Base-by-base conservation (phyloP, 306 rosid genomes). In the Fagus sylvatica region DNA sequence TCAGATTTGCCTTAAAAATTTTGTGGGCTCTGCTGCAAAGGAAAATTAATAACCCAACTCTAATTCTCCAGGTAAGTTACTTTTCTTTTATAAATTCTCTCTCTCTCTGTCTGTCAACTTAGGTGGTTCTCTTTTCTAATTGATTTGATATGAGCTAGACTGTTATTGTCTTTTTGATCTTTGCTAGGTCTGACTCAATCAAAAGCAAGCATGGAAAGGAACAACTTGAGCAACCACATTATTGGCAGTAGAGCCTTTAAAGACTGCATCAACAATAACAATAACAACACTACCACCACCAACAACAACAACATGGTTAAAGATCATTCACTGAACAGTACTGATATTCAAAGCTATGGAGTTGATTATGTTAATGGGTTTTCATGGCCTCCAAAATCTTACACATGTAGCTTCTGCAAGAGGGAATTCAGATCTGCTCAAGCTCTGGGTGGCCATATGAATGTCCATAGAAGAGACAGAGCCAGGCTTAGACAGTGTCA, bases 401-500 rank as follows among this genome's bases (percentile, higher is more conserved):
- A 94, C 88, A 74, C 88, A 2, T 94, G 98, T 73, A 89, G 89
- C 81, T 94, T 92, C 81, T 94, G 98, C 85, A 90, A 83, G 41
- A 92, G 91, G 76, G 97, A 94, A 77, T 94, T 94, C 80, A 90
- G 86, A 83, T 94, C 97, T 30, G 98, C 98, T 87, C 98, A 94
- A 78, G 98, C 98, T 32, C 89, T 95, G 56, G 98, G 98, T 34
- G 98, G 98, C 30, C 98, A 91, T 64, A 92, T 95, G 98, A 95
- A 95, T 86, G 98, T 95, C 65, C 98, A 95, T 76, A 80, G 98
- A 34, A 84, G 93, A 65, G 98, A 95, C 73, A 86, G 98, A 82
- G 98, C 98, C 43, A 85, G 93, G 82, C 87, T 95, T 51, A 87
- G 97, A 79, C 84, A 86, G 64, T 80, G 70, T 22, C 28, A 22